phyloP scores from a whole-genome alignment of 352 stramenopile genomes.

The Phytophthora gonapodyides region DNA sequence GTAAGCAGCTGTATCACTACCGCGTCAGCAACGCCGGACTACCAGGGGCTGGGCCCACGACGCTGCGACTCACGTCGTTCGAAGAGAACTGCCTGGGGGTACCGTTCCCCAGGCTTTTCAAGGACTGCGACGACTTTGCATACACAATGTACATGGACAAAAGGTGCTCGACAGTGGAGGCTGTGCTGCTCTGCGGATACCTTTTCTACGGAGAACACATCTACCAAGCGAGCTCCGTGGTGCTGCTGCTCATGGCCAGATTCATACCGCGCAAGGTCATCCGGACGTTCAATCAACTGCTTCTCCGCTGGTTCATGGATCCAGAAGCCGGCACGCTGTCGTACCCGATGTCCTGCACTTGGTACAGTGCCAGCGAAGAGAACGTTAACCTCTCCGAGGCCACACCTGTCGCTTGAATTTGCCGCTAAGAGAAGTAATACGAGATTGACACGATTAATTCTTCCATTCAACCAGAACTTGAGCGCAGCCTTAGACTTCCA shows the following conservation, averaged over 20 bases:
- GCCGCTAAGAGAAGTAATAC: too few relatives aligned
- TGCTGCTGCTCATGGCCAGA: constrained; percentile 24
- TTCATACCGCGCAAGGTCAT: constrained; percentile 26
- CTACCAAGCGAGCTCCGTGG: constrained; percentile 24
- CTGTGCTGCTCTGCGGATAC: constrained; percentile 27
- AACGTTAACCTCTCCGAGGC: constrained; percentile 28
- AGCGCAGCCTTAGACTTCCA: too few relatives aligned
- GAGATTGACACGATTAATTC: too few relatives aligned
- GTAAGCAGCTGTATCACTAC: constrained; percentile 18
- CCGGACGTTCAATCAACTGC: constrained; percentile 33
- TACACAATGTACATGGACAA: constrained; percentile 19
- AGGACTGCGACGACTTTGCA: constrained; percentile 31
- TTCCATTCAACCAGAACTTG: too few relatives aligned
- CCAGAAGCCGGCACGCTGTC: constrained; percentile 17
- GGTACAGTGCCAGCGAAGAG: constrained; percentile 28
- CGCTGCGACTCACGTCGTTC: constrained; percentile 21
- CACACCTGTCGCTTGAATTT: constrained; percentile 13
- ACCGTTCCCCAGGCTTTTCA: constrained; percentile 28
- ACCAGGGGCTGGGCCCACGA: neutral
- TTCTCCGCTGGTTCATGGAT: constrained; percentile 30
- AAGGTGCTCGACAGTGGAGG: constrained; percentile 26
- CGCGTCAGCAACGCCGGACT: constrained; percentile 21
- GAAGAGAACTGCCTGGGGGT: constrained; percentile 29
- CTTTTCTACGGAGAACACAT: constrained; percentile 29
- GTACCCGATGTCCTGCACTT: constrained; percentile 23